phyloP scores from a whole-genome alignment of 345 rosid species.

The Arabis alpina region DNA sequence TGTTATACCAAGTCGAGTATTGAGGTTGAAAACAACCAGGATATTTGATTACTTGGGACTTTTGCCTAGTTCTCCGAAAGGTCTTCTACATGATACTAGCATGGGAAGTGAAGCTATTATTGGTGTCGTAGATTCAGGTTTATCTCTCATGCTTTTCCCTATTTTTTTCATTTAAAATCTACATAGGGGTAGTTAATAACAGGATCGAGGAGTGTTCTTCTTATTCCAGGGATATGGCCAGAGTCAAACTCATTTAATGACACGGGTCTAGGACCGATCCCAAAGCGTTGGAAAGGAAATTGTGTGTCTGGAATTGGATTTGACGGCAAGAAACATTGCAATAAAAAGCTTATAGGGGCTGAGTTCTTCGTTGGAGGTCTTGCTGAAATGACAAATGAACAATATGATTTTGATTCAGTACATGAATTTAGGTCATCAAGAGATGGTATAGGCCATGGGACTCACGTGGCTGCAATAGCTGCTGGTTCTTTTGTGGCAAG shows the following conservation, averaged over 20 bases:
- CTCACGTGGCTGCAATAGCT: conserved; percentile 56
- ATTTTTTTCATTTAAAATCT: too few relatives aligned
- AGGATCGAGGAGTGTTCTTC: too few relatives aligned
- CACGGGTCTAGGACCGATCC: conserved; percentile 51
- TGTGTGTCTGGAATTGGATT: conserved; percentile 62
- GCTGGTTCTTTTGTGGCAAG: conserved; percentile 54
- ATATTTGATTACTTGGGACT: conserved; percentile 67
- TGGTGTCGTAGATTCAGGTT: conserved; percentile 59
- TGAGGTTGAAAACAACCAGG: conserved; percentile 61
- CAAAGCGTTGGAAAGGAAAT: conserved; percentile 61
- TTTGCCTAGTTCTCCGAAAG: conserved; percentile 37
- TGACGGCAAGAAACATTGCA: conserved; percentile 44
- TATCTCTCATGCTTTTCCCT: too few relatives aligned
- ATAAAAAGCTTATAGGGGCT: conserved; percentile 66
- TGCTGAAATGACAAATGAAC: conserved; percentile 30
- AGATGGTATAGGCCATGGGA: conserved; percentile 57
- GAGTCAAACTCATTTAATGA: conserved; percentile 62
- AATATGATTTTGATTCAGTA: conserved; percentile 41
- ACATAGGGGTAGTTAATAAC: too few relatives aligned
- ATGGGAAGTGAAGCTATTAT: conserved; percentile 64
- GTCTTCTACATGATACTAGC: conserved; percentile 46
- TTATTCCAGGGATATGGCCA: conserved; percentile 60
- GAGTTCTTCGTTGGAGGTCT: conserved; percentile 48
- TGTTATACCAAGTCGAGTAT: conserved; percentile 54
- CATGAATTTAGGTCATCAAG: conserved; percentile 49